Conservation (phyloP, 257 asterid species). For the Marsdenia floribunda region DNA sequence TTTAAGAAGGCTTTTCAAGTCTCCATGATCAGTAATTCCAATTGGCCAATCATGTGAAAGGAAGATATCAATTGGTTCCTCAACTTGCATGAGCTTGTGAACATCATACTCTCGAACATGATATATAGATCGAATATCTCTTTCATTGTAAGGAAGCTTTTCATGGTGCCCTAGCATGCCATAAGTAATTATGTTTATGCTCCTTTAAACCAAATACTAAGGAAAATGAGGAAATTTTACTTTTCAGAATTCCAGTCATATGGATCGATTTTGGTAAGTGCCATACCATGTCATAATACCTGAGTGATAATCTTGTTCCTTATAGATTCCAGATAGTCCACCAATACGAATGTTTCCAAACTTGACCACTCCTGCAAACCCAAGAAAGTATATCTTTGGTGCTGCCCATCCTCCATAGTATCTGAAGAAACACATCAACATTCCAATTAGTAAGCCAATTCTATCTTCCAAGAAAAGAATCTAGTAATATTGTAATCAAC, state of each 20-base stretch:
- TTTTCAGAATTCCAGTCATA: background rate
- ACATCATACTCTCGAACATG: constrained; percentile 95
- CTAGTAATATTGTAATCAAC: background rate
- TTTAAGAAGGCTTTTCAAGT: constrained; percentile 55
- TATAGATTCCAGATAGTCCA: constrained; percentile 91
- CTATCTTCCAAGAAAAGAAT: background rate
- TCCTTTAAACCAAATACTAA: constrained; percentile 3
- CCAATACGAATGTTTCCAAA: constrained; percentile 95
- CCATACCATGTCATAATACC: constrained; percentile 38
- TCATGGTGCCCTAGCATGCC: constrained; percentile 80
- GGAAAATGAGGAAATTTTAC: background rate
- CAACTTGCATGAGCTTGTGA: constrained; percentile 84
- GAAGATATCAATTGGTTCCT: constrained; percentile 89
- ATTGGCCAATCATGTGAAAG: constrained; percentile 98
- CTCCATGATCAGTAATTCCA: constrained; percentile 73
- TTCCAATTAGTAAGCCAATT: constrained; percentile 6
- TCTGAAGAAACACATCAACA: constrained; percentile 32
- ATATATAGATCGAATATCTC: constrained; percentile 79
- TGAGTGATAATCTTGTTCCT: constrained; percentile 49
- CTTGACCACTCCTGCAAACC: constrained; percentile 83
- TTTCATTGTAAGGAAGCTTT: constrained; percentile 69
- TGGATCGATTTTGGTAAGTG: background rate
- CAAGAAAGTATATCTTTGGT: constrained; percentile 88
- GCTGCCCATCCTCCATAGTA: constrained; percentile 99
- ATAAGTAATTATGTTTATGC: constrained; percentile 14